Conservation (phyloP, 2,329 filamentous ascomycete species). For the Ascochyta pisi region DNA sequence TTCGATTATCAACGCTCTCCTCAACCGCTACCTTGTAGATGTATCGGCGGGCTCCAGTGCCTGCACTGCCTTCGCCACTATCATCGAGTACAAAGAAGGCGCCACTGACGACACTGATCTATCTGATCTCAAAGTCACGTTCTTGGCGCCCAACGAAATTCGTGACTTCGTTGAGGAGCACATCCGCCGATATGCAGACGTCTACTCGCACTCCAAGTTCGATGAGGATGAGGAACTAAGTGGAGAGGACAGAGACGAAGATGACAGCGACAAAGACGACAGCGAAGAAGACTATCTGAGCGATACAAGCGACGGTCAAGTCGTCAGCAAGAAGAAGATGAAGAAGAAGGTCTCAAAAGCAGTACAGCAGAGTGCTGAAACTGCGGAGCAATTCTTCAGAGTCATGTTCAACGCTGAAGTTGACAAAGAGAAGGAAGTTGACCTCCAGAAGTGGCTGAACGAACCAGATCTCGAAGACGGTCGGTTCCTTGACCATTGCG, state of each 20-base stretch:
- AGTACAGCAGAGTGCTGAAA: neutral
- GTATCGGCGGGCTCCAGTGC: slow-evolving; percentile 6
- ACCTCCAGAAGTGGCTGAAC: neutral
- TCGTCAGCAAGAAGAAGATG: no score
- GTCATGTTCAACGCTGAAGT: slow-evolving; percentile 13
- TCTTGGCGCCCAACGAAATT: slow-evolving; percentile 6
- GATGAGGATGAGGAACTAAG: neutral
- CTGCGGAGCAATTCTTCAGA: slow-evolving; percentile 21
- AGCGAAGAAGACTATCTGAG: neutral
- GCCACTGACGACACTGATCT: slow-evolving; percentile 6
- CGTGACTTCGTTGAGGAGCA: slow-evolving; percentile 14
- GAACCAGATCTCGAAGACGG: slow-evolving; percentile 7
- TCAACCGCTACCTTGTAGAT: slow-evolving; percentile 16
- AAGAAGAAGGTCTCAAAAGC: neutral
- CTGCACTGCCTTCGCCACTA: slow-evolving; percentile 18
- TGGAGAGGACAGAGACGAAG: neutral
- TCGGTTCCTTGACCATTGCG: slow-evolving; percentile 2
- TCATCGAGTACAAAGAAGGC: slow-evolving; percentile 12
- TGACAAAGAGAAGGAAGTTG: no score
- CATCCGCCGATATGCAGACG: slow-evolving; percentile 5
- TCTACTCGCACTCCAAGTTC: neutral
- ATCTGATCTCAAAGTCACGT: slow-evolving; percentile 17
- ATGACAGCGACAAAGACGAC: neutral
- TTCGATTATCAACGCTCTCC: slow-evolving; percentile 16
- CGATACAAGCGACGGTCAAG: neutral